These are phyloP conservation scores for Clarireedia hainanense DNA, from an alignment of 2,329 filamentous ascomycete species.

Conservation along the genomic window DNA sequence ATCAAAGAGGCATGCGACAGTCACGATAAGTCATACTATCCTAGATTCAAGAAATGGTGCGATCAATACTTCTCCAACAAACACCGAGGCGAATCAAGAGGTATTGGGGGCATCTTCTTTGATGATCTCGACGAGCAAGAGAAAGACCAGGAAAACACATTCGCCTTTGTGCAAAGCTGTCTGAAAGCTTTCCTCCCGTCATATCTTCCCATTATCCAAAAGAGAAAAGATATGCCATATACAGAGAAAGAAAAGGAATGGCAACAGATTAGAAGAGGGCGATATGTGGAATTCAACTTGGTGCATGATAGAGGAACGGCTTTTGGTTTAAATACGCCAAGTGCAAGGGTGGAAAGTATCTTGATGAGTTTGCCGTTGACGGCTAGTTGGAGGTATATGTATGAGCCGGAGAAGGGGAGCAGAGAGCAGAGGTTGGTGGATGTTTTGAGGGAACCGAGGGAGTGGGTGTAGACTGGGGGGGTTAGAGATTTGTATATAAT, in stretches of 20 bases:
- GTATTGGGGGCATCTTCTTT: constrained; percentile 96
- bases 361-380: constrained; percentile 94
- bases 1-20: constrained; percentile 90
- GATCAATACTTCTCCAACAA: constrained; percentile 96
- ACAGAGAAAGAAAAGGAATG: constrained; percentile 83
- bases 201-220: constrained; percentile 83
- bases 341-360: constrained; percentile 89
- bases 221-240: constrained; percentile 85
- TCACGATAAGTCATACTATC: constrained; percentile 87
- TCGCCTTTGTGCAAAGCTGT: constrained; percentile 81
- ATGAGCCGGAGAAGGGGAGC: constrained; percentile 67
- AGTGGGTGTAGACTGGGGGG: constrained; percentile 48
- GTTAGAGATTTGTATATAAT: not conserved
- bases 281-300: constrained; percentile 97
- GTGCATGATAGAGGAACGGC: constrained; percentile 93
- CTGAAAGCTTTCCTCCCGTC: constrained; percentile 81
- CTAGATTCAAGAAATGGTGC: constrained; percentile 95
- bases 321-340: constrained; percentile 89
- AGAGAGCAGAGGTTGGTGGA: constrained; percentile 75
- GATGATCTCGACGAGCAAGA: constrained; percentile 87
- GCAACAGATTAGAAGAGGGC: constrained; percentile 90
- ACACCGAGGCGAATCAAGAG: constrained; percentile 79
- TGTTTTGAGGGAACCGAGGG: constrained; percentile 55
- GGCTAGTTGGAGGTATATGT: constrained; percentile 94
- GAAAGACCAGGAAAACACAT: constrained; percentile 81